Conservation (phyloP, 2,329 filamentous ascomycete species). For the Fusarium poae region DNA sequence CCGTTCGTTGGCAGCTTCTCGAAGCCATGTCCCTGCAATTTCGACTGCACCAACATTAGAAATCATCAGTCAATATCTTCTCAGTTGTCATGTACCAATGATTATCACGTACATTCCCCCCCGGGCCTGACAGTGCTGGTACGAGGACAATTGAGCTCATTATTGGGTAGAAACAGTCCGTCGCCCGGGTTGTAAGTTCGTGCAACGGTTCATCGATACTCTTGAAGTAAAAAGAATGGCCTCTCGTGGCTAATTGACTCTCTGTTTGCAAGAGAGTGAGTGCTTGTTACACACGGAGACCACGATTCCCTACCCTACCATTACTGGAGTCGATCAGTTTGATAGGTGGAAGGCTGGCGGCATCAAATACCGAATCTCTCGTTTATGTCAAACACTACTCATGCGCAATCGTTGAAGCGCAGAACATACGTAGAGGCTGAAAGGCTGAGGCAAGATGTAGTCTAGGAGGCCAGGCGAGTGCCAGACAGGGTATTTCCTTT, state of each 20-base stretch:
- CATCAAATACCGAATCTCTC: background rate
- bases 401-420: background rate
- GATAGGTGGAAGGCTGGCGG: background rate
- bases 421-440: background rate
- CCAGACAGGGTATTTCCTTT: slow-evolving; percentile 42
- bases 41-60: background rate
- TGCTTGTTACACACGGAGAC: background rate
- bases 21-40: slow-evolving; percentile 18
- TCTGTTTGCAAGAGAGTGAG: background rate
- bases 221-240: slow-evolving; percentile 22
- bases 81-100: background rate
- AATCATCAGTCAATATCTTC: background rate
- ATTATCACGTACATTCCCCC: background rate
- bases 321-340: background rate
- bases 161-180: slow-evolving; percentile 32
- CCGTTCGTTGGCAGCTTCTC: slow-evolving; percentile 20
- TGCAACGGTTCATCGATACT: slow-evolving; percentile 34
- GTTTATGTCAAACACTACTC: background rate
- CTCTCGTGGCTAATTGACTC: background rate
- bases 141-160: slow-evolving; percentile 1
- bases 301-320: background rate
- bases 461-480: slow-evolving; percentile 27
- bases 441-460: background rate
- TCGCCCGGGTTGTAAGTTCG: slow-evolving; percentile 6
- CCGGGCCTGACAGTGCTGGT: background rate